These are phyloP conservation scores for Anisogramma anomala DNA, from an alignment of 2,329 filamentous ascomycete genomes.

Conservation along the genomic window DNA sequence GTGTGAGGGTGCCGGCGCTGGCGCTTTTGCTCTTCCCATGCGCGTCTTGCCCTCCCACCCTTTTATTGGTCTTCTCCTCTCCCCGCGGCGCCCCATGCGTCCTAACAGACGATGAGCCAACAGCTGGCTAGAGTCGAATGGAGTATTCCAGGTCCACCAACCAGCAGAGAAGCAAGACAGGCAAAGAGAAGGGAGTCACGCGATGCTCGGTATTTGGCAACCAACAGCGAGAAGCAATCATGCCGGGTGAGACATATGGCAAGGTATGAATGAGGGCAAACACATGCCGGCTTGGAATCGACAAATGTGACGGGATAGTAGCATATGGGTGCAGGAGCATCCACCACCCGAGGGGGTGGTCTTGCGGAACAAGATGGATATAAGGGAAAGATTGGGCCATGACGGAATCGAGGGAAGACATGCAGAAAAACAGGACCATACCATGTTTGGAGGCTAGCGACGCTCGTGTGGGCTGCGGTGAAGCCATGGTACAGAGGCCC, in stretches of 20 bases:
- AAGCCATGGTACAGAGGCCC: slow-evolving; percentile 10
- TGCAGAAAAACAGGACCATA: slow-evolving; percentile 18
- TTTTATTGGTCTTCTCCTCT: neutral
- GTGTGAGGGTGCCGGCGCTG: no score
- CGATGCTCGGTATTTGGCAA: neutral
- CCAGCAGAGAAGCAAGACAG: neutral
- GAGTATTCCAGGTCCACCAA: neutral
- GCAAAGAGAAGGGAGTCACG: neutral
- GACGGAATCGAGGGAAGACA: neutral
- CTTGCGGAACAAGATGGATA: slow-evolving; percentile 2
- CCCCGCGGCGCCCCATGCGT: neutral
- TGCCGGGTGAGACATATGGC: slow-evolving; percentile 4
- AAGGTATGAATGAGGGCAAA: neutral
- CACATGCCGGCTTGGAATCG: neutral
- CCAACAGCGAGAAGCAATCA: neutral
- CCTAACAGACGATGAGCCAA: neutral
- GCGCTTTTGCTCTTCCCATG: neutral
- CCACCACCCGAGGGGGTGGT: neutral
- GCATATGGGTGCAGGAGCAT: neutral
- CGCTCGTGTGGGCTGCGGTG: slow-evolving; percentile 9
- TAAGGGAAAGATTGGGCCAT: slow-evolving; percentile 4
- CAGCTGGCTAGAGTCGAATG: neutral
- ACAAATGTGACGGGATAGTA: neutral
- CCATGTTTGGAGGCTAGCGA: slow-evolving; percentile 13
- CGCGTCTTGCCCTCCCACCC: neutral